These are phyloP conservation scores for Apiospora rasikravindrae DNA, from an alignment of 2,329 filamentous ascomycete genomes.

Conservation along the genomic window DNA sequence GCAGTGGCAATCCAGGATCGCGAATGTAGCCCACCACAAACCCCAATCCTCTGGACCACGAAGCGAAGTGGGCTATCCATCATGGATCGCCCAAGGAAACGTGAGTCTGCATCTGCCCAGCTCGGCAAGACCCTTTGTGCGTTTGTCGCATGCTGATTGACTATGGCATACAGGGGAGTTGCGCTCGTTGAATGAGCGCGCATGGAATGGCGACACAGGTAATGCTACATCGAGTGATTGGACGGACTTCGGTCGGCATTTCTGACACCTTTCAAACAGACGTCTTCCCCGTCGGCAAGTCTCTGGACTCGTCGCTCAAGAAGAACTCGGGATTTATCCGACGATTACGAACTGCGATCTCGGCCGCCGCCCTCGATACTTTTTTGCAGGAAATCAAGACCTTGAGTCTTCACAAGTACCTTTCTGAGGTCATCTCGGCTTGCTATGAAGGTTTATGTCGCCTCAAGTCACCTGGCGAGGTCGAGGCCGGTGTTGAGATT, in stretches of 20 bases:
- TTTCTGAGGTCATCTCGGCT: conserved; percentile 95
- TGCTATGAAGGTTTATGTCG: conserved; percentile 94
- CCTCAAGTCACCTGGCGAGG: conserved; percentile 89
- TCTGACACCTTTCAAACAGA: conserved; percentile 54
- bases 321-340: conserved; percentile 99
- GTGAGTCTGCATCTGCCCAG: conserved; percentile 45
- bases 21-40: conserved; percentile 54
- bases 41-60: conserved; percentile 31
- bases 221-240: conserved; percentile 20
- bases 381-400: conserved; percentile 91
- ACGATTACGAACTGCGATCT: conserved; percentile 88
- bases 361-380: conserved; percentile 76
- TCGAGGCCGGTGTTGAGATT: conserved; percentile 89
- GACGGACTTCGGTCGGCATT: conserved; percentile 16
- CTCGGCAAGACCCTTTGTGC: conserved; percentile 1
- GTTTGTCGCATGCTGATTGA: conserved; percentile 29
- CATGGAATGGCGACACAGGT: conserved; percentile 92
- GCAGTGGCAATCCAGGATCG: conserved; percentile 43
- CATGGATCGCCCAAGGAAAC: conserved; percentile 71
- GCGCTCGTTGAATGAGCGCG: conserved; percentile 83
- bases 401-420: conserved; percentile 91
- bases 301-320: conserved; percentile 92
- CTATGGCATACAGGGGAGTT: conserved; percentile 72
- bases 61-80: conserved; percentile 44
- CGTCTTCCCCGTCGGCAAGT: conserved; percentile 76